These are phyloP conservation scores for Solanum arcanum DNA, from an alignment of 257 asterid species.

Conservation along the genomic window DNA sequence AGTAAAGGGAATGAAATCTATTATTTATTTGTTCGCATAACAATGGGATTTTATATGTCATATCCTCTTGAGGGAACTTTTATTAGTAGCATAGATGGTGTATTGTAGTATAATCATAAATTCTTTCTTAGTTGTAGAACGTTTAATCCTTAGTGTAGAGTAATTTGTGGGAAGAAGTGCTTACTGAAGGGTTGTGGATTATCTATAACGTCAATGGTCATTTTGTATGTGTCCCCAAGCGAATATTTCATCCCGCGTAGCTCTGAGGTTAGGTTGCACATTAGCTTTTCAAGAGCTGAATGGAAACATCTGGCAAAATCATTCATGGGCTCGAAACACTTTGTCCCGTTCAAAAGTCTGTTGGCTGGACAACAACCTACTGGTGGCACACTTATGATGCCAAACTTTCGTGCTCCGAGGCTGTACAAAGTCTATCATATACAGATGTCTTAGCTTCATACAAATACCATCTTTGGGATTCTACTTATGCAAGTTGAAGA, in stretches of 20 bases:
- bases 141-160: not conserved
- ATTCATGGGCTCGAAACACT: slow-evolving; percentile 44
- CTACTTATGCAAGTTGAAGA: not conserved
- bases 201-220: slow-evolving; percentile 44
- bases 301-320: slow-evolving; percentile 38
- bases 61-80: not conserved
- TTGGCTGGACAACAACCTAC: slow-evolving; percentile 67
- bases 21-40: not conserved
- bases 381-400: slow-evolving; percentile 54
- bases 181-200: slow-evolving; percentile 43
- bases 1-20: not conserved
- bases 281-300: slow-evolving; percentile 21
- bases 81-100: not conserved
- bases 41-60: not conserved
- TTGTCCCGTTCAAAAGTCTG: slow-evolving; percentile 27
- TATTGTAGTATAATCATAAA: not conserved
- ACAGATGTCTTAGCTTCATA: not conserved
- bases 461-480: not conserved
- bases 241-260: slow-evolving; percentile 43
- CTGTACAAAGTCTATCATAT: slow-evolving; percentile 34
- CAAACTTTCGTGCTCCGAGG: slow-evolving; percentile 64
- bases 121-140: not conserved
- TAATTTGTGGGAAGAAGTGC: not conserved
- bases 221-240: slow-evolving; percentile 52
- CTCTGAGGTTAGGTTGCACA: slow-evolving; percentile 34